phyloP scores from a whole-genome alignment of 2,329 filamentous ascomycete genomes.

The Penicillium nordicum region DNA sequence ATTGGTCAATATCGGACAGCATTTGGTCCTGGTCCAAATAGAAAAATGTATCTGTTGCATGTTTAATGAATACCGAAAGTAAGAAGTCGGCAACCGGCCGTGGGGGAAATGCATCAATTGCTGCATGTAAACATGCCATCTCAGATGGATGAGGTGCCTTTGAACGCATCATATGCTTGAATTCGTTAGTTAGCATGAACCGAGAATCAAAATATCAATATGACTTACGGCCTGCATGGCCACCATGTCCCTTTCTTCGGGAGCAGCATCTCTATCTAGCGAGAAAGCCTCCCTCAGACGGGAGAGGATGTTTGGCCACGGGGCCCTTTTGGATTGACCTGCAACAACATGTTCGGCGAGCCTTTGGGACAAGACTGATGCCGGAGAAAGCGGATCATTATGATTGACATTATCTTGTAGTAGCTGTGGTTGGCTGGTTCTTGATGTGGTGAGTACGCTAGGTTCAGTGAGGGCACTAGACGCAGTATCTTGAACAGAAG shows the following conservation, averaged over 20 bases:
- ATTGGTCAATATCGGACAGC: slow-evolving; percentile 14
- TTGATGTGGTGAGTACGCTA: not conserved
- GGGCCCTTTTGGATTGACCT: slow-evolving; percentile 5
- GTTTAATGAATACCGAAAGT: slow-evolving; percentile 17
- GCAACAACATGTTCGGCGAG: slow-evolving; percentile 14
- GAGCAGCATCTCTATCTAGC: slow-evolving; percentile 4
- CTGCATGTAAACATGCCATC: slow-evolving; percentile 1
- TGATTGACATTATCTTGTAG: slow-evolving; percentile 13
- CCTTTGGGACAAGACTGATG: slow-evolving; percentile 9
- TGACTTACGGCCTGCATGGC: slow-evolving; percentile 14
- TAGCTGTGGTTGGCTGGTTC: not conserved
- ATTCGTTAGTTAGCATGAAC: not conserved
- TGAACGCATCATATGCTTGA: slow-evolving; percentile 5
- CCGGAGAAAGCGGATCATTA: slow-evolving; percentile 18
- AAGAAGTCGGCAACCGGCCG: slow-evolving; percentile 16
- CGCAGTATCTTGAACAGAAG: not conserved
- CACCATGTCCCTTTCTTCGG: slow-evolving; percentile 12
- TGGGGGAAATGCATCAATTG: slow-evolving; percentile 15
- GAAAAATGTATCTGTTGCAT: slow-evolving; percentile 20
- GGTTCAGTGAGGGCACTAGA: not conserved
- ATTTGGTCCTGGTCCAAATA: slow-evolving; percentile 19
- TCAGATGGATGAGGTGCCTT: slow-evolving; percentile 9
- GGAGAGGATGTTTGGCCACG: slow-evolving; percentile 16
- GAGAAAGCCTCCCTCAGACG: slow-evolving; percentile 19
- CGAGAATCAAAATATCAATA: not conserved